Base-by-base conservation (phyloP, 2,329 filamentous ascomycete species). In the Colletotrichum lupini region DNA sequence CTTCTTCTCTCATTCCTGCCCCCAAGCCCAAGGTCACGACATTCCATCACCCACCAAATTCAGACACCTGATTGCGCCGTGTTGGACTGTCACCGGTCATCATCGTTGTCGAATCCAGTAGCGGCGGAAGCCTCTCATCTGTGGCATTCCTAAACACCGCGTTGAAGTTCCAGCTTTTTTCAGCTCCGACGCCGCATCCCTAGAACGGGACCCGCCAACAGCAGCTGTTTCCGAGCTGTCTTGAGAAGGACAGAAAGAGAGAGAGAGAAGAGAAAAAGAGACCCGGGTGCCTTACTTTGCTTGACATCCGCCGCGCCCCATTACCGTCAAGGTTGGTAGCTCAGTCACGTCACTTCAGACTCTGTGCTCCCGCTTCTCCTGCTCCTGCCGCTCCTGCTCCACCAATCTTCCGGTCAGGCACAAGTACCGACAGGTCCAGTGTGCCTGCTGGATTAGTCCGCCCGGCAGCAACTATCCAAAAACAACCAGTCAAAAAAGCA, bases 171-270 rank as follows among this genome's bases (percentile, higher is more conserved):
- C 66, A 46, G 32, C 65, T 32, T 46, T 56, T 53, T 60, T 60
- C 70, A 68, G 68, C 64, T 53, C 49, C 37, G 62, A 61, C 42
- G 76, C n/a, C 77, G 78, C 19, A 77, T 76, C 7, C 76, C 77
- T 28, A 55, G 69, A 46, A 66, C 37, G 37, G 37, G 14, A 5
- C 59, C 8, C 61, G 66, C 8, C 58, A 57, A 35, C 49, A 69
- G 53, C 55, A 70, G 28, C 49, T 69, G n/a, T 22, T 58, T 35
- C 60, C 9, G 14, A 52, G 49, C n/a, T 26, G 46, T 26, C 53
- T 22, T 11, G 60, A 60, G 4, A 26, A 35, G n/a, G 35, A 59
- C 5, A 42, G 32, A 5, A 22, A 60, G n/a, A 60, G 32, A 7
- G 32, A 7, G 26, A 55, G 28, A 53, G 24, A n/a, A 22, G 32